phyloP scores from a whole-genome alignment of 768 basidiomycete genomes.

The Boletus tomentosulus region DNA sequence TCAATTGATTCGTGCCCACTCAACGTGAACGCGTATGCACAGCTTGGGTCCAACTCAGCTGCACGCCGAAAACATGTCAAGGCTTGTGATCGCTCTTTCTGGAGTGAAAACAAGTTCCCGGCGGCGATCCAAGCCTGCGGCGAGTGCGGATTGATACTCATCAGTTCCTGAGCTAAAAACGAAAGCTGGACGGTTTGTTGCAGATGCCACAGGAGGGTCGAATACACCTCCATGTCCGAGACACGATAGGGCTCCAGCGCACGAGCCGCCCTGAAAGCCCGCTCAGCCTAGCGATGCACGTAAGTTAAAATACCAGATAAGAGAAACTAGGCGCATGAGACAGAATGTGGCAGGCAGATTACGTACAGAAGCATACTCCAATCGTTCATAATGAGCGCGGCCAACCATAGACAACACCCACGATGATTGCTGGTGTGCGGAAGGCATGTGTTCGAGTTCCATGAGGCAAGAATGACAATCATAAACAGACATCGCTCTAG shows the following conservation, averaged over 20 bases:
- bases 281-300: slow-evolving; percentile 64
- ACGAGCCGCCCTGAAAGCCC: slow-evolving; percentile 80
- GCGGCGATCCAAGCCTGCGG: slow-evolving; percentile 94
- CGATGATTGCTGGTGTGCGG: slow-evolving; percentile 66
- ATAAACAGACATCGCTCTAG: slow-evolving; percentile 69
- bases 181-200: slow-evolving; percentile 81
- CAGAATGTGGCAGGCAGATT: slow-evolving; percentile 11
- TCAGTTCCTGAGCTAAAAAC: slow-evolving; percentile 87
- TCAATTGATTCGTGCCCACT: slow-evolving; percentile 97
- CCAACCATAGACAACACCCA: slow-evolving; percentile 82
- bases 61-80: slow-evolving; percentile 93
- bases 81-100: slow-evolving; percentile 91
- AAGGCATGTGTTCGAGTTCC: slow-evolving; percentile 73
- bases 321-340: slow-evolving; percentile 13
- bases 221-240: slow-evolving; percentile 94
- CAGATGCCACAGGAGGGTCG: slow-evolving; percentile 94
- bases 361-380: slow-evolving; percentile 85
- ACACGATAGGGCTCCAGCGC: slow-evolving; percentile 86
- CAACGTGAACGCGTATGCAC: slow-evolving; percentile 94
- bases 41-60: slow-evolving; percentile 79
- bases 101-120: slow-evolving; percentile 92
- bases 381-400: slow-evolving; percentile 83
- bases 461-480: slow-evolving; percentile 71
- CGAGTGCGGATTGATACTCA: slow-evolving; percentile 77
- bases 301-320: slow-evolving; percentile 5